Evolutionary conservation across 2,329 filamentous ascomycete species (phyloP), one percentile per base, ranked within the genome.

Genomic region (Botrytis byssoidea): DNA sequence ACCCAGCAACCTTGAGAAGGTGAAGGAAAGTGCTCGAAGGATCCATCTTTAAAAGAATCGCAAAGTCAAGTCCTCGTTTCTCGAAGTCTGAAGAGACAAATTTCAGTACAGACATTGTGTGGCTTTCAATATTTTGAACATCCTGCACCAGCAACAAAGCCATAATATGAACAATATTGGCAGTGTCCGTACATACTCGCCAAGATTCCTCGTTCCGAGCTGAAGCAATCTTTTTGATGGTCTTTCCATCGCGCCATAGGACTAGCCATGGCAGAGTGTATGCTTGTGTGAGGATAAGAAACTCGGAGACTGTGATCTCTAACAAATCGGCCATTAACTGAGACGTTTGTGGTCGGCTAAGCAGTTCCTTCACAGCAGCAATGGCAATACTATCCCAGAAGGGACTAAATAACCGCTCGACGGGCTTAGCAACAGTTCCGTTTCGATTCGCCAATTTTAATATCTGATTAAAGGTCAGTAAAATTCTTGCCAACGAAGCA

Each of bases 331-430:
- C 93, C 67, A 98, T 86, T 63, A 92, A 87, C 72, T 93, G 90
- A 65, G 91, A 91, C 79, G 95, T 92, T 78, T 96, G 93, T n/a
- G 96, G 95, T 65, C 92, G 89, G 66, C 88, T 87, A 35, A 91
- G 87, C 75, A 98, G 87, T 78, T 97, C 93, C 81, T 94, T 95
- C 42, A 96, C 91, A 3, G 93, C 91, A 68, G 91, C 88, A 74
- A 95, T 92, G 0, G 94, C 95, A 63, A 99, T 86, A 44, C 89
- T 95, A 77, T 90, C 89, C 95, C 95, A 98, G 81, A 94, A 98
- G 0, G 95, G 94, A 72, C 91, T 90, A 73, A 98, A 91, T 0
- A 99, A 84, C 25, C 90, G 89, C 42, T 88, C 86, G 2, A 91
- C 87, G 1, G 89, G 91, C 59, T 88, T 85, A 35, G 88, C 86